phyloP scores from a whole-genome alignment of 2,329 filamentous ascomycete genomes.

The Microsporum ferrugineum region DNA sequence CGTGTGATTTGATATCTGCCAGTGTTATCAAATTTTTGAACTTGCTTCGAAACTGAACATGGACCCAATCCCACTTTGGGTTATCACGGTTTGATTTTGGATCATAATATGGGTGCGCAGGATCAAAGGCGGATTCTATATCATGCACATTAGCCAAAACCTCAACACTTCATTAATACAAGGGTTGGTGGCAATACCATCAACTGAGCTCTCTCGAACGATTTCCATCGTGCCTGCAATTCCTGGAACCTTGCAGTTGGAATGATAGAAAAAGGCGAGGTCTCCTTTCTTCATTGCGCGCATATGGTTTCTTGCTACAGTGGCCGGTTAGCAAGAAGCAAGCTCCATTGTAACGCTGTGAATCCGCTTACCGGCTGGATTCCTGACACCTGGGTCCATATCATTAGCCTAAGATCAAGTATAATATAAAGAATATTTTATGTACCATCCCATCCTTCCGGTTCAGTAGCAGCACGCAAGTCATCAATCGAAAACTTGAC shows the following conservation, averaged over 20 bases:
- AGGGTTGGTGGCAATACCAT: constrained; percentile 42
- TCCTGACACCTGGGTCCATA: constrained; percentile 9
- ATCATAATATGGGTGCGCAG: constrained; percentile 71
- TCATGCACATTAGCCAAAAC: not conserved
- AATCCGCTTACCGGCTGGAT: constrained; percentile 8
- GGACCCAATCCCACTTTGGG: constrained; percentile 78
- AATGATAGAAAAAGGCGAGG: constrained; percentile 93
- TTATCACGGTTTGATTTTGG: constrained; percentile 56
- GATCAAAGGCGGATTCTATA: constrained; percentile 58
- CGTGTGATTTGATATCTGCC: constrained; percentile 57
- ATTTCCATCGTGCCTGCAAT: constrained; percentile 85
- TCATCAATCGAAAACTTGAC: constrained; percentile 94
- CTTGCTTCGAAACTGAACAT: constrained; percentile 77
- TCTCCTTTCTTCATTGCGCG: constrained; percentile 84
- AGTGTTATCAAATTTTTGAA: constrained; percentile 61
- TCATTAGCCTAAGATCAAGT: not conserved
- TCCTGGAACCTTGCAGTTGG: constrained; percentile 78
- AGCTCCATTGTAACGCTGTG: not conserved
- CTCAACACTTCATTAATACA: not conserved
- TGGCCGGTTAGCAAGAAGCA: not conserved
- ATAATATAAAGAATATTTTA: constrained; percentile 13
- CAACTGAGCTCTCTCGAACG: constrained; percentile 68
- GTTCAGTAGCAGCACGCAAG: constrained; percentile 56
- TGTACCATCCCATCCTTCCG: constrained; percentile 86
- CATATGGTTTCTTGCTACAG: constrained; percentile 70